Percentiles rank a stretch among this genome's conserved stretches.
Conservation (phyloP, 768 basidiomycete species). For the Suillus subalutaceus region DNA sequence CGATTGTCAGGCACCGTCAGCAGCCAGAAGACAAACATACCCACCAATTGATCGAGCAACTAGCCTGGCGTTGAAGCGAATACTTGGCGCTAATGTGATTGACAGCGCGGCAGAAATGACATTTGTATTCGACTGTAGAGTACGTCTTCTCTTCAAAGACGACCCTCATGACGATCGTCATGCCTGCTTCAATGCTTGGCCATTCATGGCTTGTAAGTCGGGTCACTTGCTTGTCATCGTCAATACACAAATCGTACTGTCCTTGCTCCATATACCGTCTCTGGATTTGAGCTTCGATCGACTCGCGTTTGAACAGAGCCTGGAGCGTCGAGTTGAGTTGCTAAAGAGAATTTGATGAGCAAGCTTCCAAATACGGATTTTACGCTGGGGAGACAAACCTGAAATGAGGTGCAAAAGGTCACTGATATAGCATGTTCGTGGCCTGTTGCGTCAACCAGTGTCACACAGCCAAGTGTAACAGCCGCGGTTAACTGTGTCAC, state of each 20-base stretch:
- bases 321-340: slow-evolving; percentile 24
- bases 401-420: slow-evolving; percentile 27
- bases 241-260: slow-evolving; percentile 29
- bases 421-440: slow-evolving; percentile 24
- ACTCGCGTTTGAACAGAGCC: slow-evolving; percentile 18
- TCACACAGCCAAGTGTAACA: slow-evolving; percentile 20
- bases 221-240: slow-evolving; percentile 23
- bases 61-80: slow-evolving; percentile 23
- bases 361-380: not conserved
- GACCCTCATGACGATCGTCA: slow-evolving; percentile 29
- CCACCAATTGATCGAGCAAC: slow-evolving; percentile 29
- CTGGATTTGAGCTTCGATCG: slow-evolving; percentile 26
- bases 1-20: slow-evolving; percentile 11
- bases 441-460: slow-evolving; percentile 28
- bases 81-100: not conserved
- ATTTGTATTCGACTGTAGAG: slow-evolving; percentile 14
- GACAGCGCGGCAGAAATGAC: slow-evolving; percentile 20
- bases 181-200: slow-evolving; percentile 30
- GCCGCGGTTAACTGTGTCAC: not conserved
- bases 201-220: slow-evolving; percentile 28
- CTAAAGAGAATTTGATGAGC: slow-evolving; percentile 9
- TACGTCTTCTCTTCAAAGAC: slow-evolving; percentile 20
- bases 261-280: slow-evolving; percentile 27
- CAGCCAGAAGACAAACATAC: not conserved
- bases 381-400: slow-evolving; percentile 16